Evolutionary conservation across 2,329 filamentous ascomycete species (phyloP).

Genomic region (Cercospora nicotianae): DNA sequence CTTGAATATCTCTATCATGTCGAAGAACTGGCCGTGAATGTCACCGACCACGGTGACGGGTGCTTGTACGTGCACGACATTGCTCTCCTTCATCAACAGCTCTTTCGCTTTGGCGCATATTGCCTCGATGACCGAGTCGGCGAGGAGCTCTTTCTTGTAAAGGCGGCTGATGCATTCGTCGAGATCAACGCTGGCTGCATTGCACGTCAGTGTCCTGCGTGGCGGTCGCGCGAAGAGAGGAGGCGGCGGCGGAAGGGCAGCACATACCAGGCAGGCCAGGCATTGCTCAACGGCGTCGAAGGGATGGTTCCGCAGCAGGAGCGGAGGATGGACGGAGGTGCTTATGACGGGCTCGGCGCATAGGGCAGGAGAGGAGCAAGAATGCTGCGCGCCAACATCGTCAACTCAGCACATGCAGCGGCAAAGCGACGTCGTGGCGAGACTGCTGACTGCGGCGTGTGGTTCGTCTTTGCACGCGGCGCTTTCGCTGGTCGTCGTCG

Average conservation of each 20-base stretch:
- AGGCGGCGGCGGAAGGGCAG: neutral
- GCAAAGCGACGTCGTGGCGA: neutral
- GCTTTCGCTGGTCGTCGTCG: neutral
- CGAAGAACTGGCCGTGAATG: slow-evolving; percentile 98
- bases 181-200: slow-evolving; percentile 85
- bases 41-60: slow-evolving; percentile 97
- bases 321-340: slow-evolving; percentile 11
- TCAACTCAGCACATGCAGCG: slow-evolving; percentile 11
- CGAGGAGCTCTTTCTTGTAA: slow-evolving; percentile 94
- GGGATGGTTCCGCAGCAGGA: slow-evolving; percentile 14
- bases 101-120: slow-evolving; percentile 99
- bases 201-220: slow-evolving; percentile 18
- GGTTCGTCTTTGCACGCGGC: neutral
- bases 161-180: slow-evolving; percentile 97
- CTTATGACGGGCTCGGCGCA: slow-evolving; percentile 24
- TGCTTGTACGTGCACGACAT: slow-evolving; percentile 94
- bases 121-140: slow-evolving; percentile 96
- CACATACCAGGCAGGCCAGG: slow-evolving; percentile 53
- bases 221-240: neutral
- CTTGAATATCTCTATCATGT: slow-evolving; percentile 98
- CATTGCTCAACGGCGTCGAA: slow-evolving; percentile 38
- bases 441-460: neutral
- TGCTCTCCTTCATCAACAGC: slow-evolving; percentile 98
- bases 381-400: slow-evolving; percentile 23
- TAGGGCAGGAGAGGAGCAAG: slow-evolving; percentile 22